Evolutionary conservation across 2,329 filamentous ascomycete species (phyloP).

Genomic region (Pseudogymnoascus sp.): DNA sequence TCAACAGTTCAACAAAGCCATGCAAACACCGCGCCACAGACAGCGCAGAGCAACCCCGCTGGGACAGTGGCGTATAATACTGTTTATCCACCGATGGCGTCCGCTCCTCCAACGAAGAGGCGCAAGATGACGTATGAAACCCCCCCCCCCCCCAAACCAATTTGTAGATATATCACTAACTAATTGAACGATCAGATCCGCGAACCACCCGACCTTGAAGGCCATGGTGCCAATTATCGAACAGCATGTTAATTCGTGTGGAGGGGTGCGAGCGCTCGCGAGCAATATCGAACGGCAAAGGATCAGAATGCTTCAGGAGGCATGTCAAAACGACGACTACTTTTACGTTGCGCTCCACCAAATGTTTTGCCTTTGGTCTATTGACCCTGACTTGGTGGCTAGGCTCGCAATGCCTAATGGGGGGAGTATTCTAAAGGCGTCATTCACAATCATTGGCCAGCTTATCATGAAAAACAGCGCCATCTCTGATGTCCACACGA

Average conservation of each 20-base stretch:
- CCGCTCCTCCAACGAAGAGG: neutral
- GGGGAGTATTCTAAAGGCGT: conserved; percentile 18
- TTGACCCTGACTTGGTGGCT: conserved; percentile 30
- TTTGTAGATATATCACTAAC: neutral
- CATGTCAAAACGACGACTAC: conserved; percentile 46
- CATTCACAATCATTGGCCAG: conserved; percentile 30
- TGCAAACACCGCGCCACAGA: neutral
- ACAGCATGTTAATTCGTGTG: neutral
- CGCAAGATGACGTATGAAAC: neutral
- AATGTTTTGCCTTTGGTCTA: conserved; percentile 50
- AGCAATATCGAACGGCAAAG: conserved; percentile 35
- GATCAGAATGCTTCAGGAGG: conserved; percentile 45
- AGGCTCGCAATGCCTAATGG: conserved; percentile 28
- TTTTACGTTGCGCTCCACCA: conserved; percentile 61
- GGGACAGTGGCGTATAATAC: neutral
- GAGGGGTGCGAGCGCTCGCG: neutral
- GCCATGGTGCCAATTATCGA: neutral
- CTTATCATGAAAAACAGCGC: conserved; percentile 38
- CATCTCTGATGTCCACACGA: conserved; percentile 32
- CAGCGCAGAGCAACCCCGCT: neutral
- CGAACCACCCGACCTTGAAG: neutral
- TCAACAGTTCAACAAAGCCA: neutral
- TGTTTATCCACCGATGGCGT: neutral
- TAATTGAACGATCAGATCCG: neutral
- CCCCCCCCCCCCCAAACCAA: too few species aligned